Base-by-base conservation (phyloP, 2,329 filamentous ascomycete genomes). In the Xylaria multiplex region DNA sequence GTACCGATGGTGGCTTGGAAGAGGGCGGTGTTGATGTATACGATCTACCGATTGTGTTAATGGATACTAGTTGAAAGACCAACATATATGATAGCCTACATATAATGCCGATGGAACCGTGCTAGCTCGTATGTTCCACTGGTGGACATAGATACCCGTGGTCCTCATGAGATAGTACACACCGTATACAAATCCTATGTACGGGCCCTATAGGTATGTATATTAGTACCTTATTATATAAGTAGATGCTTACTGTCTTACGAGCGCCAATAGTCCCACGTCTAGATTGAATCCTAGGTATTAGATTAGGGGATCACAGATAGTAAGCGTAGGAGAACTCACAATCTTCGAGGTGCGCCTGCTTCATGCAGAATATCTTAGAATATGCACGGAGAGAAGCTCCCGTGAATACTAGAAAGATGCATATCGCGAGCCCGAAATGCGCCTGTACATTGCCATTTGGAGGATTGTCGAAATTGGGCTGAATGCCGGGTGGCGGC, bases 391-490 rank as follows among this genome's bases (percentile, higher is more conserved):
- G 68, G 16, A 72, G 43, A 7, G 71, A 52, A 14, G 65, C 62
- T 5, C 68, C 66, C 13, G 66, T 48, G 5, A 65, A 60, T 2
- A 70, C 66, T 6, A 68, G 14, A 6, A 62, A 46, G 16, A 73
- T 40, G 24, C 69, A 71, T 62, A 73, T 56, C 1, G 70, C 66
- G 16, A 71, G 13, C 11, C 65, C 69, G n/a, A 62, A 59, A 43
- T 64, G 52, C 7, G 65, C 46, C 43, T 69, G 58, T 24, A 60
- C 11, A 22, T 72, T 72, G 37, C 59, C 62, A 14, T 73, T 74
- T 1, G 67, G 65, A 35, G 68, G 70, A 55, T 70, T 57, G 9
- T 69, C 69, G 32, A 74, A 72, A 50, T 72, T 70, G 9, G 72
- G 59, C 22, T 64, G 55, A 22, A 69, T 42, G 55, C 59, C 65